Percentiles rank a stretch among this genome's conserved stretches.
Evolutionary conservation across 257 asterid species (phyloP).

Genomic region (Capsicum pubescens): DNA sequence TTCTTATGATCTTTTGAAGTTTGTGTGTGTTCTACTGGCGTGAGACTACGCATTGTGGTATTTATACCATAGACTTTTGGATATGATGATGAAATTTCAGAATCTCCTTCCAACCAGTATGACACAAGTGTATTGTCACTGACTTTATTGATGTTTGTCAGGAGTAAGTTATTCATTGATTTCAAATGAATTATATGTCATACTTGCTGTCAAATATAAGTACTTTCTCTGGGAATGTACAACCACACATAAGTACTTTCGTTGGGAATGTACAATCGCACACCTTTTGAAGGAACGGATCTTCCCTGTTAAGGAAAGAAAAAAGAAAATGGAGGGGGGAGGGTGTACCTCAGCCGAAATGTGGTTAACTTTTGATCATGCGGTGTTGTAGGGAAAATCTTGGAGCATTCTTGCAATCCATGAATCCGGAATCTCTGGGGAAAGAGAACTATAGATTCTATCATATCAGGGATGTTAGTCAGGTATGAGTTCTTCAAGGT

Average conservation of each 20-base stretch:
- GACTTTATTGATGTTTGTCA: background rate
- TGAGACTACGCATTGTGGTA: conserved; percentile 6
- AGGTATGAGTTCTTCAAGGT: conserved; percentile 53
- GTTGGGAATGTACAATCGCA: background rate
- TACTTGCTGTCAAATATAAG: background rate
- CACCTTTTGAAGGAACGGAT: conserved; percentile 14
- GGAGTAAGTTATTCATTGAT: background rate
- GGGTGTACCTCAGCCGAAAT: conserved; percentile 8
- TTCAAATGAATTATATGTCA: background rate
- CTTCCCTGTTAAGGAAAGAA: background rate
- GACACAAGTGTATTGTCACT: background rate
- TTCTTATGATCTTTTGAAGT: background rate
- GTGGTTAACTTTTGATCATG: conserved; percentile 17
- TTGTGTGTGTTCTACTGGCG: background rate
- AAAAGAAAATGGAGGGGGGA: conserved; percentile 18
- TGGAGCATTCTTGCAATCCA: conserved; percentile 53
- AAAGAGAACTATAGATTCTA: conserved; percentile 60
- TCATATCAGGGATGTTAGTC: conserved; percentile 74
- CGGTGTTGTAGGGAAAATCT: conserved; percentile 63
- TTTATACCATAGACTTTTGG: conserved; percentile 7
- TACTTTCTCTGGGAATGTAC: background rate
- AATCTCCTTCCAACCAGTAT: conserved; percentile 3
- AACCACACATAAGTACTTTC: background rate
- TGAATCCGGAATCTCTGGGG: conserved; percentile 47
- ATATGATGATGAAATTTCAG: conserved; percentile 5